phyloP scores from a whole-genome alignment of 371 early-diverging fungal genomes.

The Mucor sp. region DNA sequence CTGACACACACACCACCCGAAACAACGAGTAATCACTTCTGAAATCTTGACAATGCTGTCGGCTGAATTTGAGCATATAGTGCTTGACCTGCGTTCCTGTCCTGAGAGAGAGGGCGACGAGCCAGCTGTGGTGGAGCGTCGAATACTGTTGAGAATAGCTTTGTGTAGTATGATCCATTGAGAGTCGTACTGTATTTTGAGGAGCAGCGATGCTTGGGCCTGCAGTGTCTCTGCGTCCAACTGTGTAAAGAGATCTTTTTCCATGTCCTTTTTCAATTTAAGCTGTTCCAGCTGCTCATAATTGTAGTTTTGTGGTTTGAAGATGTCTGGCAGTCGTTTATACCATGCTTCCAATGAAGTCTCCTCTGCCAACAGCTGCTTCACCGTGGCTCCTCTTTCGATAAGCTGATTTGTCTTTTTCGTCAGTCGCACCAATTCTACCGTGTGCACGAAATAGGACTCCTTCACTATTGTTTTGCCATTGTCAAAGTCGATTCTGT shows the following conservation, averaged over 20 bases:
- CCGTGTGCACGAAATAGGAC: slow-evolving; percentile 37
- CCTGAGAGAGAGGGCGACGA: slow-evolving; percentile 8
- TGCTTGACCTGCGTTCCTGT: slow-evolving; percentile 17
- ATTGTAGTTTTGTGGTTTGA: slow-evolving; percentile 5
- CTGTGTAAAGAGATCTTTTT: background rate
- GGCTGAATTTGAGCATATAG: slow-evolving; percentile 29
- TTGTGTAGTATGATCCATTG: slow-evolving; percentile 39
- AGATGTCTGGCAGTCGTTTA: slow-evolving; percentile 9
- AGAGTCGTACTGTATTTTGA: slow-evolving; percentile 35
- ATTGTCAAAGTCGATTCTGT: slow-evolving; percentile 20
- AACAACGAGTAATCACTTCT: slow-evolving; percentile 25
- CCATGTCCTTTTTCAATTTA: background rate
- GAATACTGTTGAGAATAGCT: slow-evolving; percentile 16
- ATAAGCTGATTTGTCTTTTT: slow-evolving; percentile 13
- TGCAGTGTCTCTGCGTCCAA: slow-evolving; percentile 19
- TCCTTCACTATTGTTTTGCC: slow-evolving; percentile 45
- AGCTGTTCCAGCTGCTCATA: background rate
- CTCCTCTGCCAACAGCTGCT: slow-evolving; percentile 22
- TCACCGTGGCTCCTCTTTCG: slow-evolving; percentile 7
- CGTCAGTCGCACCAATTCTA: slow-evolving; percentile 28
- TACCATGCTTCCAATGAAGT: slow-evolving; percentile 14
- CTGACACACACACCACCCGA: slow-evolving; percentile 45
- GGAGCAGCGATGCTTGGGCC: slow-evolving; percentile 25
- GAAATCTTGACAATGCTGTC: slow-evolving; percentile 23
- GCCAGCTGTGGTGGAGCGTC: background rate